These are phyloP conservation scores for Penicilliopsis zonata DNA, from an alignment of 495 filamentous ascomycete genomes.

Conservation along the genomic window DNA sequence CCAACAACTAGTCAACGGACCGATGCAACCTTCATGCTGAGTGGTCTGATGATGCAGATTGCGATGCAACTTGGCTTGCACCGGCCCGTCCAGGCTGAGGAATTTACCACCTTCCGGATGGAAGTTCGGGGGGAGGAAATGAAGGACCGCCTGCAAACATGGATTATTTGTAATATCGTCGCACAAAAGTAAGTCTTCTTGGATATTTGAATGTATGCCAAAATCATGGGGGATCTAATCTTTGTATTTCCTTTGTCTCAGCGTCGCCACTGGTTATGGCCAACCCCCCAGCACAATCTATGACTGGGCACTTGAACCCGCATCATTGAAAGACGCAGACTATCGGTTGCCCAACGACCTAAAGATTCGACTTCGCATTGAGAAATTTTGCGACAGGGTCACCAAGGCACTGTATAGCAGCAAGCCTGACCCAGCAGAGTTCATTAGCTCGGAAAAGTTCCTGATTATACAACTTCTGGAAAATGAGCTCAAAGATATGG, in stretches of 20 bases:
- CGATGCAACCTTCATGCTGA: conserved; percentile 83
- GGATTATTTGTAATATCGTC: conserved; percentile 88
- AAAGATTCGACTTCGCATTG: conserved; percentile 63
- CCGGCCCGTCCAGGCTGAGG: conserved; percentile 79
- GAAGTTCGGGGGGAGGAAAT: conserved; percentile 76
- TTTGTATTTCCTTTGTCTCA: no score
- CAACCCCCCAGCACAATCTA: conserved; percentile 79
- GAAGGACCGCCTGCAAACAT: conserved; percentile 75
- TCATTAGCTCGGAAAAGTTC: conserved; percentile 60
- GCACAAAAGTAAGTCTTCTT: conserved; percentile 55
- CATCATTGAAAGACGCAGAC: conserved; percentile 48
- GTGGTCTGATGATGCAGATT: conserved; percentile 89
- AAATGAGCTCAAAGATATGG: conserved; percentile 40
- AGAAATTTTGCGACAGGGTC: conserved; percentile 75
- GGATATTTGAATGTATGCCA: background rate
- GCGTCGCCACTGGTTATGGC: conserved; percentile 81
- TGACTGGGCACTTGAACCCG: conserved; percentile 68
- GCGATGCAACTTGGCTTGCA: conserved; percentile 86
- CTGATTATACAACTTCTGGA: conserved; percentile 48
- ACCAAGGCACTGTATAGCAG: conserved; percentile 80
- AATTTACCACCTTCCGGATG: conserved; percentile 75
- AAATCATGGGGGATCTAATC: background rate
- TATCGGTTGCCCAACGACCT: conserved; percentile 57
- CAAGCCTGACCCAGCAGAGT: conserved; percentile 59
- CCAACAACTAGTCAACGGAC: conserved; percentile 75